These are phyloP conservation scores for Spergularia bocconei DNA, from an alignment of 148 eudicot genomes.

Conservation along the genomic window DNA sequence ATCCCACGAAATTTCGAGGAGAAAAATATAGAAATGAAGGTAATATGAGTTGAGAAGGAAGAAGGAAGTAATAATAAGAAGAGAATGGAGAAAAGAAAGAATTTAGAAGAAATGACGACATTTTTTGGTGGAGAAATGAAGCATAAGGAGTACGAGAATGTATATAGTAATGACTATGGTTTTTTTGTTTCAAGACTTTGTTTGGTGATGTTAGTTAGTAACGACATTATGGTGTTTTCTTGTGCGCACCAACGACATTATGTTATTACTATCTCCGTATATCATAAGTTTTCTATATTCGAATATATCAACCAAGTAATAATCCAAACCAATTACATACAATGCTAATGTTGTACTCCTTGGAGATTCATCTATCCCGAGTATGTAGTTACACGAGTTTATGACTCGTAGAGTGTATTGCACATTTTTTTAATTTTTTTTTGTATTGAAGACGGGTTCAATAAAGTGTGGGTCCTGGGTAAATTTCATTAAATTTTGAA, in stretches of 20 bases:
- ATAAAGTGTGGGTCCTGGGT: no score
- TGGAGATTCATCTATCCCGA: no score
- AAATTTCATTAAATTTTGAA: no score
- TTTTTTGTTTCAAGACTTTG: no score
- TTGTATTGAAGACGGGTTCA: no score
- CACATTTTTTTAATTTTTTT: no score
- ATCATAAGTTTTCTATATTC: no score
- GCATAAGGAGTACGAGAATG: slow-evolving; percentile 2
- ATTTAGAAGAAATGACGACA: slow-evolving; percentile 21
- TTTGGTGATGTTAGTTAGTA: neutral
- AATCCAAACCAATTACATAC: no score
- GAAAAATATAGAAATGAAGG: neutral
- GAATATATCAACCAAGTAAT: no score
- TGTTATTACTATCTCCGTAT: neutral
- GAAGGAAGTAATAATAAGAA: neutral
- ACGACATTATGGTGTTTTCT: neutral
- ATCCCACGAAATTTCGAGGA: neutral
- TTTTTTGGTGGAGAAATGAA: slow-evolving; percentile 16
- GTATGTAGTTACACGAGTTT: no score
- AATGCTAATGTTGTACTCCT: no score
- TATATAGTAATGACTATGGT: neutral
- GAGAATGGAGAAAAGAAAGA: neutral
- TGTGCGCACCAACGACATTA: neutral
- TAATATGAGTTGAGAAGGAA: neutral
- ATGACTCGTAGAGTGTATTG: no score